Evolutionary conservation across 2,329 filamentous ascomycete species (phyloP), one percentile per base, ranked within the genome.

Genomic region (Hypoxylon sp.): DNA sequence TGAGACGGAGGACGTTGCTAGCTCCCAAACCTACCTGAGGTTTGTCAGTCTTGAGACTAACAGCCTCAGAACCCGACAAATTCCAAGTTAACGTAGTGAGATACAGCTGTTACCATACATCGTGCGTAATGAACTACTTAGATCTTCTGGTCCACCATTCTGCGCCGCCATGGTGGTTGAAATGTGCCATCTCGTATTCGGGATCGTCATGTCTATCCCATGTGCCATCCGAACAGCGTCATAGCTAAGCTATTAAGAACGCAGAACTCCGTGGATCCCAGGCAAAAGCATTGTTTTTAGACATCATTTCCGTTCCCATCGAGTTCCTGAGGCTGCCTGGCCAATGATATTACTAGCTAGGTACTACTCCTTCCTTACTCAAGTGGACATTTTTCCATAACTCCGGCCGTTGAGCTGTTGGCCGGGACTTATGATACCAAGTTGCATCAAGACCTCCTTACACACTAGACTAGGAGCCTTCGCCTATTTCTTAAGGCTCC

Each of bases 181-280:
- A 22, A 6, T 43, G 44, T 50, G 34, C 28, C 13, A 56, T 47
- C 39, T 61, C 58, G 58, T 61, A 61, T 61, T 61, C 58, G 58
- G 58, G 52, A 48, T 48, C 44, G 41, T 46, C 8, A 46, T 20
- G 10, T 46, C 41, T 46, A 46, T 7, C n/a, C 41, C 19, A 24
- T 15, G 10, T 15, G 15, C 7, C 37, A 41, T 17, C 20, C 6
- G 13, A 22, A 46, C 19, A 46, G 41, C 41, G 41, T 24, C 41
- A 46, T 46, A 22, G 19, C 41, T 24, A 24, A 24, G 41, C 19
- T 11, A 46, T 24, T 15, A 15, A 11, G 8, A 43, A 43, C n/a
- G 39, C 39, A 20, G 39, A 2, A 17, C 8, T 34, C 11, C 13
- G 13, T 34, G 15, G 2, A 11, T 13, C 32, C 39, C 19, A 43